Evolutionary conservation across 192 early-diverging fungal genomes (phyloP), one percentile per base, ranked within the genome.

Genomic region (Entomortierella chlamydospora): DNA sequence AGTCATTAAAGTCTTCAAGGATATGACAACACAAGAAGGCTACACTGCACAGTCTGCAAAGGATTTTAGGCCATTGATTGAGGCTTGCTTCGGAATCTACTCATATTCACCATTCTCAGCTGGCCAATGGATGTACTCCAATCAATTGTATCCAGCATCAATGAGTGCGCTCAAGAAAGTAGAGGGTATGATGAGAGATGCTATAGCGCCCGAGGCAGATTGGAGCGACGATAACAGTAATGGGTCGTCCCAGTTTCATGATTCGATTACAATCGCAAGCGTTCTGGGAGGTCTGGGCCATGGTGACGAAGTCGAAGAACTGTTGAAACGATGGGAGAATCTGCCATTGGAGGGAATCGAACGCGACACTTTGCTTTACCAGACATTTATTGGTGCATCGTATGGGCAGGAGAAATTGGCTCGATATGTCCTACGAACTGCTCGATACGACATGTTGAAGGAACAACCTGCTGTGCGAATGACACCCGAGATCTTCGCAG

Each of bases 81-180:
- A 79, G 33, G 45, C 76, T 1, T 79, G 76, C 43, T 79, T 64
- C 55, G 68, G 76, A 47, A 31, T 70, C 50, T 70, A 68, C n/a
- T 70, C 76, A 1, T 41, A 57, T 26, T 79, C 76, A 33, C 68
- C 76, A 2, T 79, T 79, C 52, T 56, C 53, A 17, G 62, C 68
- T 8, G 59, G 68, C 18, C 68, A 70, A 26, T 79, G 76, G 76
- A 79, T 79, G 67, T 66, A 79, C 43, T 61, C 68, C 22, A 79
- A 79, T 42, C 76, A 79, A 47, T 45, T 64, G 45, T 79, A 70
- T 41, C 61, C 67, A 33, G 68, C 52, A 22, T 34, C 49, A 7
- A 52, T 29, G 12, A 39, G 33, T 9, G 54, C 61, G 12, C 61
- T 79, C 30, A 17, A 65, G 26, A 61, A 53, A 49, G 63, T 70